These are phyloP conservation scores for Berkeleyomyces basicola DNA, from an alignment of 2,329 filamentous ascomycete genomes.

Conservation along the genomic window DNA sequence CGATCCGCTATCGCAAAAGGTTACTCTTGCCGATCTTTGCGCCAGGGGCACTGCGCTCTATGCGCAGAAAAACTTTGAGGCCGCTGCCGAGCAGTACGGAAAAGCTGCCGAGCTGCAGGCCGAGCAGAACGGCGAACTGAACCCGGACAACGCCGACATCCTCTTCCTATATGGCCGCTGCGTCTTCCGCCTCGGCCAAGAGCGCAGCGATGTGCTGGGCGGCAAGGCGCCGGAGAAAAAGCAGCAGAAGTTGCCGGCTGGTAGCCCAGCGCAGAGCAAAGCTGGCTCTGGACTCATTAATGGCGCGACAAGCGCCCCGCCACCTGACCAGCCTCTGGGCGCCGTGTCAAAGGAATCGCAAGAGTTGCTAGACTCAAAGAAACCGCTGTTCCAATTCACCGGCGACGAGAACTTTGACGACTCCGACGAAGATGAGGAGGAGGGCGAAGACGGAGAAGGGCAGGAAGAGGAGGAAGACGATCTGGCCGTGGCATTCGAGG, in stretches of 20 bases:
- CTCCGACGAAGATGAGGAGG: slow-evolving; percentile 54
- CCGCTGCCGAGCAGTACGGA: slow-evolving; percentile 75
- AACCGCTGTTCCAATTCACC: slow-evolving; percentile 77
- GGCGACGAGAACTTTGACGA: slow-evolving; percentile 89
- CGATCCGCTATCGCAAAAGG: slow-evolving; percentile 11
- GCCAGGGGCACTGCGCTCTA: slow-evolving; percentile 73
- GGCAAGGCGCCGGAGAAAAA: slow-evolving; percentile 50
- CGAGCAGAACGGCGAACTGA: slow-evolving; percentile 81
- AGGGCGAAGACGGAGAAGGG: slow-evolving; percentile 30
- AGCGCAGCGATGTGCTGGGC: slow-evolving; percentile 86
- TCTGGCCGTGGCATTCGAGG: slow-evolving; percentile 62
- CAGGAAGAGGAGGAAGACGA: slow-evolving; percentile 58
- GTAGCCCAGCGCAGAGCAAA: slow-evolving; percentile 20
- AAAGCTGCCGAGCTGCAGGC: slow-evolving; percentile 80
- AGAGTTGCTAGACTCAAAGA: slow-evolving; percentile 31
- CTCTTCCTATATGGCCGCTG: slow-evolving; percentile 89
- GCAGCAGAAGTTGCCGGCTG: slow-evolving; percentile 20
- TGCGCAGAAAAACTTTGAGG: slow-evolving; percentile 72
- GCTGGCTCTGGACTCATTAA: slow-evolving; percentile 27
- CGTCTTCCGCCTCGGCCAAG: slow-evolving; percentile 83
- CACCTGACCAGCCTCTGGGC: slow-evolving; percentile 20
- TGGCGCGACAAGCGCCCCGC: slow-evolving; percentile 27
- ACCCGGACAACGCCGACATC: slow-evolving; percentile 77
- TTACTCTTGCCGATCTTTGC: slow-evolving; percentile 60
- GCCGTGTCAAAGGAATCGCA: slow-evolving; percentile 22